Evolutionary conservation across 768 basidiomycete genomes (phyloP).

Genomic region (Myochromella boudieri): DNA sequence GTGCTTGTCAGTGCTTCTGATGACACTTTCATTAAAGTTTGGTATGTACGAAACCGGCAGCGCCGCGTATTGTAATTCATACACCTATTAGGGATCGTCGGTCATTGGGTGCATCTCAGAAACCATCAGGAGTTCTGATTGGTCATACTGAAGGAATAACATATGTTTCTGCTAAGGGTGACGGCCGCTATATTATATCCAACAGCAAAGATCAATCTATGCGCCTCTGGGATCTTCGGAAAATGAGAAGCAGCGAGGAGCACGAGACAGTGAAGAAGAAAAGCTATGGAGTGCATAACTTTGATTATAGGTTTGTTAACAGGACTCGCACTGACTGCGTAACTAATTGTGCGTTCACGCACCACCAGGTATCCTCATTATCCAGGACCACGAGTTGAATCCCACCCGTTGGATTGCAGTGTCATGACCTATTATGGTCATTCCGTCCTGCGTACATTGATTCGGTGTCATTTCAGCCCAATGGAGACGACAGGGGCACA

Average conservation of each 20-base stretch:
- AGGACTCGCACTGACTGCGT: no score
- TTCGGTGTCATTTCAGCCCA: constrained; percentile 96
- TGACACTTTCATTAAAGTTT: constrained; percentile 93
- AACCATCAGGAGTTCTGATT: constrained; percentile 90
- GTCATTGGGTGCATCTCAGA: constrained; percentile 52
- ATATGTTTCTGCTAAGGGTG: constrained; percentile 92
- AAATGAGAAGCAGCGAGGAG: constrained; percentile 78
- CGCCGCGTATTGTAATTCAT: constrained; percentile 39
- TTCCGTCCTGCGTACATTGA: constrained; percentile 84
- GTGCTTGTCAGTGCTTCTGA: constrained; percentile 95
- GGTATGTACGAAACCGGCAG: constrained; percentile 57
- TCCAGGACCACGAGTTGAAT: constrained; percentile 55
- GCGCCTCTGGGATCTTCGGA: constrained; percentile 91
- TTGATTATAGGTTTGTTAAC: constrained; percentile 82
- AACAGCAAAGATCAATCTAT: constrained; percentile 96
- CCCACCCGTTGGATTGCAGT: constrained; percentile 88
- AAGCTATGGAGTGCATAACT: constrained; percentile 58
- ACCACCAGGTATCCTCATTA: constrained; percentile 64
- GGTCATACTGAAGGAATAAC: constrained; percentile 97
- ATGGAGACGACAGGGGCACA: constrained; percentile 86
- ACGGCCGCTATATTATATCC: constrained; percentile 92
- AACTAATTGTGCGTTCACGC: no score
- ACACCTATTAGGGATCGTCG: constrained; percentile 47
- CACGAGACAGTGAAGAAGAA: constrained; percentile 52
- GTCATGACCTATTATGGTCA: constrained; percentile 97